Evolutionary conservation across 2,329 filamentous ascomycete genomes (phyloP), one percentile per base, ranked within the genome.

Genomic region (Dactylellina parvicollis): DNA sequence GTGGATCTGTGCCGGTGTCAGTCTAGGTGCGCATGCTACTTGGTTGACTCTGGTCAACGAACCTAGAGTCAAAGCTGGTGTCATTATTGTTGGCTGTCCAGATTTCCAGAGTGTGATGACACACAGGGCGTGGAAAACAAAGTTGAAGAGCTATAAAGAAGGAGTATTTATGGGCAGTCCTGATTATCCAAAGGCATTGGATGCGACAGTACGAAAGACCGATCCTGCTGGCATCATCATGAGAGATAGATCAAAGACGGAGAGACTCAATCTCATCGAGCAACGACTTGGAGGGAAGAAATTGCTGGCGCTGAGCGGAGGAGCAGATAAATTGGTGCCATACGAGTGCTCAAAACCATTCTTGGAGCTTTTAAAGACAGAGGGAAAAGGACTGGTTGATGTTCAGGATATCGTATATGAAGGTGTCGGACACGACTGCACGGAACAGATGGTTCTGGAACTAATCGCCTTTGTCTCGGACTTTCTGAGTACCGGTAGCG

Each of bases 31-130:
- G 0, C 95, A 98, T 80, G 88, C 90, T 10, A 89, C 90, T 1
- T 98, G 94, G 92, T 90, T 96, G 79, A 85, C 88, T 26, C 81
- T 96, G 69, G 86, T 97, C 47, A 86, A 87, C 36, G 93, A 98
- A 72, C 87, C 89, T 16, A 86, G 92, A 75, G 86, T 98, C 62
- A 89, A 85, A n/a, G 89, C 90, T 0, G 92, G 87, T 0, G 88
- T 96, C 5, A 85, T 91, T 1, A 85, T 96, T 22, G 91, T 98
- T 59, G 95, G 94, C 0, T 96, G 92, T 80, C 92, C 93, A 0
- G 94, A 99, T 81, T 96, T 91, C 78, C 87, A 89, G 75, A 84
- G 90, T 80, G 83, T 98, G 14, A 90, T 98, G 87, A 84, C 83
- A 7, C 89, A 94, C 77, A 91, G 95, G 9, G 94, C 94, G 0